phyloP scores from a whole-genome alignment of 208 protist species.

The Tetramitus jugosus region DNA sequence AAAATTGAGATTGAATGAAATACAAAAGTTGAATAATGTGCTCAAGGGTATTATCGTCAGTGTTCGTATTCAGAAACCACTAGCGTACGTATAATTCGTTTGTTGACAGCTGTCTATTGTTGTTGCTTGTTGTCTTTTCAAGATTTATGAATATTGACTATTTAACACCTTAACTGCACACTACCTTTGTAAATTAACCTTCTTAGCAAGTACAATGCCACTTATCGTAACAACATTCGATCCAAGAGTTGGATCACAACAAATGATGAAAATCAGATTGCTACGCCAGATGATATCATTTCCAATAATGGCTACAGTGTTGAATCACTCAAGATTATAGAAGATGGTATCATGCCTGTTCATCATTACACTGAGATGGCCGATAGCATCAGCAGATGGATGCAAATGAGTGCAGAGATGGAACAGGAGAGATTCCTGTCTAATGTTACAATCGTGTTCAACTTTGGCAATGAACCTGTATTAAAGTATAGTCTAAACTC shows the following conservation, averaged over 20 bases:
- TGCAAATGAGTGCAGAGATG: neutral
- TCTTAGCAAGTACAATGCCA: neutral
- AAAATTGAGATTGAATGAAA: neutral
- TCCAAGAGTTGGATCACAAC: neutral
- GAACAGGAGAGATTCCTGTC: constrained; percentile 13
- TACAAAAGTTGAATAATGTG: neutral
- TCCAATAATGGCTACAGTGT: neutral
- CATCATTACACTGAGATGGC: neutral
- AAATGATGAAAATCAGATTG: too few species aligned
- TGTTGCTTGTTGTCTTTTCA: too few species aligned
- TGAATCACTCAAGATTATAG: neutral
- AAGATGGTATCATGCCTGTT: neutral
- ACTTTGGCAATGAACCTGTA: neutral
- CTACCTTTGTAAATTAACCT: too few species aligned
- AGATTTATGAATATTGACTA: too few species aligned
- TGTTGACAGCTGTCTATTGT: too few species aligned
- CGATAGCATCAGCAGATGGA: neutral
- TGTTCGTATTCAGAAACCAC: neutral
- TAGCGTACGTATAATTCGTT: neutral
- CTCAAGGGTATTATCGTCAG: constrained; percentile 12
- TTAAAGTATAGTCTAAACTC: constrained; percentile 16
- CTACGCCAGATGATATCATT: too few species aligned
- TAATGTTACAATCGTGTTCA: constrained; percentile 18
- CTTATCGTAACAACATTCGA: constrained; percentile 14
- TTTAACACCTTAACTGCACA: too few species aligned